Evolutionary conservation across 306 rosid species (phyloP), one percentile per base, ranked within the genome.

Genomic region (Bauhinia variegata): DNA sequence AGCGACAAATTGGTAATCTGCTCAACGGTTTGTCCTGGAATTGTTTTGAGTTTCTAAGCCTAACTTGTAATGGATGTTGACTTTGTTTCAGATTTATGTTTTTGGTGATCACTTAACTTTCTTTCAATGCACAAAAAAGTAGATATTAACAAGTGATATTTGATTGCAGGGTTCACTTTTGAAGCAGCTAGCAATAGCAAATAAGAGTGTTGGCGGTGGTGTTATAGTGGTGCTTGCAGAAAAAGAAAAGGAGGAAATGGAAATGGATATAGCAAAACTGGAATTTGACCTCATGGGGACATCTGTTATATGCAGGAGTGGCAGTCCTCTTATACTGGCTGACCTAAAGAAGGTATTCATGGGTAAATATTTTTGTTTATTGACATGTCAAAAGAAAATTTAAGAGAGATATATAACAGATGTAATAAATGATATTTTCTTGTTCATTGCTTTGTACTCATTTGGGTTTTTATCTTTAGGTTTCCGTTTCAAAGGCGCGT

Each of bases 211-310:
- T 37, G 98, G 96, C 41, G 98, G 98, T 49, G 96, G 96, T 36
- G 91, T 92, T 54, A 86, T 92, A 58, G 98, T 92, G 60, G 96
- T 92, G 63, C 98, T 89, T 83, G 98, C 98, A 41, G 98, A 92
- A 81, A 85, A 89, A 85, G 98, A 92, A 75, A 92, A 92, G 84
- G 98, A 89, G 84, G 96, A 92, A 78, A 92, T 92, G 98, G 96
- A 92, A 82, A 78, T 88, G 73, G 98, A 92, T 68, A 92, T 92
- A 81, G 79, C 93, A 76, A 92, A 89, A 85, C 91, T 92, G 51
- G 98, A 92, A 81, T 92, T 92, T 60, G 93, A 86, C 74, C 87
- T 92, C 80, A 92, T 92, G 98, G 96, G 98, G 66, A 92, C 93
- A 1, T 89, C 96, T 30, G 96, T 92, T 64, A 92, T 92, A 74